phyloP scores from a whole-genome alignment of 257 asterid genomes.

The Capsicum pubescens region DNA sequence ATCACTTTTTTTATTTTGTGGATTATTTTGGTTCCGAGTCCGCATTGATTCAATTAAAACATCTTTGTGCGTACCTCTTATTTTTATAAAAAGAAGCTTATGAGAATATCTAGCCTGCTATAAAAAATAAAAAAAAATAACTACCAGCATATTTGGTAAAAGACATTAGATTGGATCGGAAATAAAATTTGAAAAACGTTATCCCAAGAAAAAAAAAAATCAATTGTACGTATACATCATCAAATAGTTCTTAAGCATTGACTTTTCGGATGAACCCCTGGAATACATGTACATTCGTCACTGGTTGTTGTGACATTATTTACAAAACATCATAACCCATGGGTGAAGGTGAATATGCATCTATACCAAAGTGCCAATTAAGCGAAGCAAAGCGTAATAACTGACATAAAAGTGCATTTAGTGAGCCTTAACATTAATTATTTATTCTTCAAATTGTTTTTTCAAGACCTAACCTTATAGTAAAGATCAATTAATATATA shows the following conservation, averaged over 20 bases:
- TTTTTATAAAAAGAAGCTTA: not conserved
- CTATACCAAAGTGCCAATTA: not conserved
- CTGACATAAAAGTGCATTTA: not conserved
- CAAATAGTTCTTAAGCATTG: slow-evolving; percentile 53
- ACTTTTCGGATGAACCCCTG: too few species aligned
- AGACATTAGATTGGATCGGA: not conserved
- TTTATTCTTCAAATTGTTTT: too few species aligned
- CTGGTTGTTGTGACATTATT: not conserved
- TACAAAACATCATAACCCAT: not conserved
- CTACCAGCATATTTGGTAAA: not conserved
- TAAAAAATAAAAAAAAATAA: not conserved
- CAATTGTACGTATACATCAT: not conserved
- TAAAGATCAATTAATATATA: too few species aligned
- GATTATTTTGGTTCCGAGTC: too few species aligned
- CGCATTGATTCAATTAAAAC: not conserved
- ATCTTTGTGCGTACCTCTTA: not conserved
- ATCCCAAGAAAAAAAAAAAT: not conserved
- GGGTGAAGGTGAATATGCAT: not conserved
- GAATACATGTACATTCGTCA: too few species aligned
- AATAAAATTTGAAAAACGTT: not conserved
- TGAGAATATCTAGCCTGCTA: not conserved
- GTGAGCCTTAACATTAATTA: too few species aligned
- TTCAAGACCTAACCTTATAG: too few species aligned
- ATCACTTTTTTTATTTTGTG: too few species aligned
- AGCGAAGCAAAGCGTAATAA: too few species aligned